Evolutionary conservation across 768 basidiomycete genomes (phyloP).

Genomic region (Russula dissimulans): DNA sequence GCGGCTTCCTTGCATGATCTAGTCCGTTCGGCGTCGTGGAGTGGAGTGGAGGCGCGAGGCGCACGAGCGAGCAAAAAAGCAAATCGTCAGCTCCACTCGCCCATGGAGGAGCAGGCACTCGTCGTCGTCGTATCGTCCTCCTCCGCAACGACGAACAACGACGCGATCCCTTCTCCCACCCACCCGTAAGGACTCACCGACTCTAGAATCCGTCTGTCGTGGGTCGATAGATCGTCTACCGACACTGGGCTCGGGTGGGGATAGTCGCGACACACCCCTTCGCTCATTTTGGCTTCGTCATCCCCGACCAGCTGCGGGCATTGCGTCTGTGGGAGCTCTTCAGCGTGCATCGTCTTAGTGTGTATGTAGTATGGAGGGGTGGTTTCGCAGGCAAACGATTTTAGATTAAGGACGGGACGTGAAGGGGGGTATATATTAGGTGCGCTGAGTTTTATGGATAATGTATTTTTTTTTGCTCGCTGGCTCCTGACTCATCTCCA

Average conservation of each 20-base stretch:
- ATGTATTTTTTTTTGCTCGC: neutral
- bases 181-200: neutral
- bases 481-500: neutral
- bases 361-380: neutral
- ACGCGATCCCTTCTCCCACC: too few relatives aligned
- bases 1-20: slow-evolving; percentile 12
- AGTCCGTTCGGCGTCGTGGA: neutral
- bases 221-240: slow-evolving; percentile 4
- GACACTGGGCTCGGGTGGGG: slow-evolving; percentile 5
- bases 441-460: neutral
- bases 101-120: too few relatives aligned
- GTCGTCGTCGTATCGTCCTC: too few relatives aligned
- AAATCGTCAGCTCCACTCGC: neutral
- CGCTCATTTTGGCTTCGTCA: neutral
- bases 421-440: neutral
- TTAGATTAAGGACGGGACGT: neutral
- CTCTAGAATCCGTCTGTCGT: slow-evolving; percentile 1
- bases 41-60: neutral
- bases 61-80: neutral
- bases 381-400: neutral
- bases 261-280: slow-evolving; percentile 1
- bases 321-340: neutral
- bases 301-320: slow-evolving; percentile 9
- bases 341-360: neutral
- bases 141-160: too few relatives aligned